These are phyloP conservation scores for Phytophthora brassicae DNA, from an alignment of 352 stramenopile species.

Conservation along the genomic window DNA sequence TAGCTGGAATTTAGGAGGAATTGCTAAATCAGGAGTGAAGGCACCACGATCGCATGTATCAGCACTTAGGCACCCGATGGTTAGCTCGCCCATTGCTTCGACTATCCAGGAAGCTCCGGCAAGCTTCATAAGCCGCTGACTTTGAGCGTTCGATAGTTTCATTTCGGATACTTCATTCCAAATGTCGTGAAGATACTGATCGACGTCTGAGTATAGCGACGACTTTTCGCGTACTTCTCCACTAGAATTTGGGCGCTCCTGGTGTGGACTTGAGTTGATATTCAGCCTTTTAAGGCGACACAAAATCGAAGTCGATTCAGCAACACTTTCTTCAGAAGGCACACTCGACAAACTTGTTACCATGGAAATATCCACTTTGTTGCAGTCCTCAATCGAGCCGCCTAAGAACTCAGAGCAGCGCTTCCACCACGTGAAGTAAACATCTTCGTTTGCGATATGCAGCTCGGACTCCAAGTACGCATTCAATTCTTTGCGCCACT, in stretches of 20 bases:
- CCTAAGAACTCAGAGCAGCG: conserved; percentile 31
- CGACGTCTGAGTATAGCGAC: conserved; percentile 8
- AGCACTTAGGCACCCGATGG: neutral
- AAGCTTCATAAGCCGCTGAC: conserved; percentile 55
- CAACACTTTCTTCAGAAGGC: conserved; percentile 22
- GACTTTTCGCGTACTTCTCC: neutral
- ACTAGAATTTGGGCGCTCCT: neutral
- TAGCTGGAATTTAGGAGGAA: conserved; percentile 17
- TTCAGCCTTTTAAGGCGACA: conserved; percentile 10
- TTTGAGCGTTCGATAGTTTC: conserved; percentile 66
- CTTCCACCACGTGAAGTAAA: conserved; percentile 52
- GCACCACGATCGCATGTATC: neutral
- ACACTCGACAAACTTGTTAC: neutral
- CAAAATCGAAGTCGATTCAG: conserved; percentile 25
- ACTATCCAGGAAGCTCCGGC: conserved; percentile 51
- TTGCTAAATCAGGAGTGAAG: conserved; percentile 9
- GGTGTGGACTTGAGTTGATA: neutral
- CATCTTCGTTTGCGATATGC: conserved; percentile 31
- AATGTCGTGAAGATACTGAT: conserved; percentile 24
- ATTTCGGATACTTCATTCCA: conserved; percentile 33
- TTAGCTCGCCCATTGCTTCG: conserved; percentile 17
- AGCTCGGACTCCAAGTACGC: conserved; percentile 31
- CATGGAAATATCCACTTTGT: neutral
- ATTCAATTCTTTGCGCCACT: conserved; percentile 40
- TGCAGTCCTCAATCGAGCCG: conserved; percentile 2